Percentiles rank a stretch among this genome's conserved stretches.
phyloP scores from a whole-genome alignment of 345 rosid species.

The Eucalyptus virginea region DNA sequence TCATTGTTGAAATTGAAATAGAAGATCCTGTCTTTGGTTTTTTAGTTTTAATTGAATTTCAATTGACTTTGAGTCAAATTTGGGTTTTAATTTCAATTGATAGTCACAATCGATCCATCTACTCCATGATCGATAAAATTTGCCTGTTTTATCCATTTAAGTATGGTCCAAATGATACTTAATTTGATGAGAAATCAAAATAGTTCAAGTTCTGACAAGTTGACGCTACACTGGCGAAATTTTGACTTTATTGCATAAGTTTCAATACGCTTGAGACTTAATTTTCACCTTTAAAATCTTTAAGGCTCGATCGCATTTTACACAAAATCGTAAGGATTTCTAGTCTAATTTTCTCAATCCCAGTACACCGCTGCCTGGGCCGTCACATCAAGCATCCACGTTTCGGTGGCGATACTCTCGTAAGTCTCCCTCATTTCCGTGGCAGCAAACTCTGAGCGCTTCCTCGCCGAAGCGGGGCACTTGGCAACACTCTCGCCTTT shows the following conservation, averaged over 20 bases:
- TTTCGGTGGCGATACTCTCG: too few species aligned
- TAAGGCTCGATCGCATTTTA: background rate
- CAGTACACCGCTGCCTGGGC: too few species aligned
- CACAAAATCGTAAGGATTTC: background rate
- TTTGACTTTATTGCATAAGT: background rate
- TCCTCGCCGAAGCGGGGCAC: too few species aligned
- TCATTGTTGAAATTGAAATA: background rate
- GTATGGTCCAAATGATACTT: background rate
- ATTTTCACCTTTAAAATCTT: too few species aligned
- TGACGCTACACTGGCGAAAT: accelerated
- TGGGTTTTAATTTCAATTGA: too few species aligned
- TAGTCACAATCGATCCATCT: background rate
- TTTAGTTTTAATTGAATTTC: background rate
- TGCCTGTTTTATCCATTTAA: too few species aligned
- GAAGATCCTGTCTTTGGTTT: background rate
- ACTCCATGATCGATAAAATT: background rate
- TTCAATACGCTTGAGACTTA: background rate
- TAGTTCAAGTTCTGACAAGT: background rate
- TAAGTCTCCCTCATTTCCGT: too few species aligned
- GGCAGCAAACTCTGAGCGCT: too few species aligned
- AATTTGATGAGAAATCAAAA: background rate
- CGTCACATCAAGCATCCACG: too few species aligned
- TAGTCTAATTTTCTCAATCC: background rate
- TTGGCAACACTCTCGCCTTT: background rate
- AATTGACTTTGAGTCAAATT: background rate